phyloP scores from a whole-genome alignment of 2,329 filamentous ascomycete species.

The Pseudogymnoascus sp. region DNA sequence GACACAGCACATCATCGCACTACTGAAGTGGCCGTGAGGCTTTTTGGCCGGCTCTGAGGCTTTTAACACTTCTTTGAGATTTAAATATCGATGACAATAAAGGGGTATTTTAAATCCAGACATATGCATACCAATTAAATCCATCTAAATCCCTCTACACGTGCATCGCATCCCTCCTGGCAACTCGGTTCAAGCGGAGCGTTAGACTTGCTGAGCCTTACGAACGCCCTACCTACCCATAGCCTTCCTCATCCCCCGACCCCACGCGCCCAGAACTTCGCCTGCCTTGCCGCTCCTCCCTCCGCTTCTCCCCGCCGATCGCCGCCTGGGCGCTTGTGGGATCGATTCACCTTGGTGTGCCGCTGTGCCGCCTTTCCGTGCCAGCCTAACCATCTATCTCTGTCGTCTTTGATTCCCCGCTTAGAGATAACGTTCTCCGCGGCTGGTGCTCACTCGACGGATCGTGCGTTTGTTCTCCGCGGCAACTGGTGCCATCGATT shows the following conservation, averaged over 20 bases:
- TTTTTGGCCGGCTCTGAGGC: not conserved
- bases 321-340: not conserved
- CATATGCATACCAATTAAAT: not conserved
- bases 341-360: not conserved
- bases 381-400: not conserved
- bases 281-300: not conserved
- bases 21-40: not conserved
- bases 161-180: not conserved
- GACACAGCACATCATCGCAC: not conserved
- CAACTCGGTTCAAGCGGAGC: not conserved
- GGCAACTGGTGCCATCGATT: not conserved
- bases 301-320: not conserved
- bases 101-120: not conserved
- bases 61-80: not conserved
- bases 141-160: not conserved
- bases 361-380: not conserved
- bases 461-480: not conserved
- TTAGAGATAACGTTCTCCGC: not conserved
- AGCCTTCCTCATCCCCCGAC: not conserved
- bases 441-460: too few species aligned
- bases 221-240: not conserved
- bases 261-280: not conserved
- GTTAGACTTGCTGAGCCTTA: not conserved
- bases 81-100: not conserved
- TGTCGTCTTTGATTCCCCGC: not conserved